A percentile compares a stretch with the other conserved stretches of the same genome.
These are phyloP conservation scores for Forsythia suspensa DNA, from an alignment of 257 asterid genomes.

Conservation along the genomic window DNA sequence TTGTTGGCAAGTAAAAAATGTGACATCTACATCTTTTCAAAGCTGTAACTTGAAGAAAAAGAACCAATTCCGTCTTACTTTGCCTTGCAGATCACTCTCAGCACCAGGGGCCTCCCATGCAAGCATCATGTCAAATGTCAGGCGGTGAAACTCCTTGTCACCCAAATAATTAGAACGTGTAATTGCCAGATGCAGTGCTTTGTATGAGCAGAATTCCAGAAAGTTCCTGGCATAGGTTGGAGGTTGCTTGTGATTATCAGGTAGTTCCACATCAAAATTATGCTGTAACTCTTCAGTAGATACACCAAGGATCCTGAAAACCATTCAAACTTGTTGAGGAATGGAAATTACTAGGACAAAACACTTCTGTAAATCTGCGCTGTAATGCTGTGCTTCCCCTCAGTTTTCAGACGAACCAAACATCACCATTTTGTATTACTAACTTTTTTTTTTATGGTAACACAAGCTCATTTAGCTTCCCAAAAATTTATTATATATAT, in stretches of 20 bases:
- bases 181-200: constrained; percentile 53
- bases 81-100: constrained; percentile 40
- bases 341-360: neutral
- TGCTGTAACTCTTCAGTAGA: constrained; percentile 55
- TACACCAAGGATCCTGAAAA: constrained; percentile 60
- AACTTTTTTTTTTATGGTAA: neutral
- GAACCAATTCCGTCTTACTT: constrained; percentile 39
- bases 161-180: constrained; percentile 59
- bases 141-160: constrained; percentile 65
- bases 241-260: constrained; percentile 53
- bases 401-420: constrained; percentile 4
- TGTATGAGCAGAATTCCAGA: constrained; percentile 73
- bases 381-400: neutral
- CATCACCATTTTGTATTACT: neutral
- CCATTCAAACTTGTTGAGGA: constrained; percentile 19
- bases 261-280: constrained; percentile 58
- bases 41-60: neutral
- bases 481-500: neutral
- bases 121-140: constrained; percentile 89
- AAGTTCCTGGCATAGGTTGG: constrained; percentile 67
- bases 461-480: constrained; percentile 1
- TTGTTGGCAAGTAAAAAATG: constrained; percentile 8
- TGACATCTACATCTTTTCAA: constrained; percentile 4
- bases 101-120: constrained; percentile 87
- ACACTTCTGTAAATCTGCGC: neutral